A percentile compares a stretch with the other conserved stretches of the same genome.
phyloP scores from a whole-genome alignment of 768 basidiomycete species.

The Psilocybe sp. region DNA sequence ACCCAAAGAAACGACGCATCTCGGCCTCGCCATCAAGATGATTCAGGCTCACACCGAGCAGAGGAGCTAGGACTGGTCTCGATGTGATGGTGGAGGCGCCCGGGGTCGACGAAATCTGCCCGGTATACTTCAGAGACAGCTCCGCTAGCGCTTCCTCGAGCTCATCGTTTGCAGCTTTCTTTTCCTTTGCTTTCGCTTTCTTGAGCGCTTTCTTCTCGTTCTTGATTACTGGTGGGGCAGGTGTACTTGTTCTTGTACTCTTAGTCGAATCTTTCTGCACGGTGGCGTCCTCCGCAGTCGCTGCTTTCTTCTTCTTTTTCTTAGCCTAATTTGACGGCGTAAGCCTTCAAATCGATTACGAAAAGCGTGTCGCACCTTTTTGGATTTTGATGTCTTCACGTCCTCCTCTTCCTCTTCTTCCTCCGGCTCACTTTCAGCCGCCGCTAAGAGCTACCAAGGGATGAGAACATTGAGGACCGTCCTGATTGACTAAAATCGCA shows the following conservation, averaged over 20 bases:
- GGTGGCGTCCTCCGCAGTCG: slow-evolving; percentile 3
- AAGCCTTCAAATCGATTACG: not conserved
- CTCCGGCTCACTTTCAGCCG: slow-evolving; percentile 20
- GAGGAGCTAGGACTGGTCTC: slow-evolving; percentile 39
- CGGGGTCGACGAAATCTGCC: not conserved
- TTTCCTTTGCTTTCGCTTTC: slow-evolving; percentile 63
- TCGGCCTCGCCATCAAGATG: slow-evolving; percentile 89
- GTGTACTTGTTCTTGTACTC: slow-evolving; percentile 8
- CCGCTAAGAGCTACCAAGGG: slow-evolving; percentile 36
- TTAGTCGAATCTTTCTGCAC: slow-evolving; percentile 4
- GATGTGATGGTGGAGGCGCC: not conserved
- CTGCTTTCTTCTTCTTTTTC: slow-evolving; percentile 40
- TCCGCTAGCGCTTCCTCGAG: slow-evolving; percentile 84
- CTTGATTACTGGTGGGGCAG: slow-evolving; percentile 18
- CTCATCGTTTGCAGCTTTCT: slow-evolving; percentile 70
- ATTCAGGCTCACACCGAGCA: slow-evolving; percentile 77
- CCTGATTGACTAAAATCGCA: slow-evolving; percentile 21
- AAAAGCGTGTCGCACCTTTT: slow-evolving; percentile 28
- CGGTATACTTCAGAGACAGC: slow-evolving; percentile 68
- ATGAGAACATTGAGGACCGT: slow-evolving; percentile 4
- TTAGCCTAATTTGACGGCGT: slow-evolving; percentile 22
- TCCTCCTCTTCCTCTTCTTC: slow-evolving; percentile 29
- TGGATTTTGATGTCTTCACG: slow-evolving; percentile 27
- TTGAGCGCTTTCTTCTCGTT: slow-evolving; percentile 61
- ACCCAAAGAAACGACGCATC: slow-evolving; percentile 90